Conservation (phyloP, 2,329 filamentous ascomycete species). For the Fusarium avenaceum region DNA sequence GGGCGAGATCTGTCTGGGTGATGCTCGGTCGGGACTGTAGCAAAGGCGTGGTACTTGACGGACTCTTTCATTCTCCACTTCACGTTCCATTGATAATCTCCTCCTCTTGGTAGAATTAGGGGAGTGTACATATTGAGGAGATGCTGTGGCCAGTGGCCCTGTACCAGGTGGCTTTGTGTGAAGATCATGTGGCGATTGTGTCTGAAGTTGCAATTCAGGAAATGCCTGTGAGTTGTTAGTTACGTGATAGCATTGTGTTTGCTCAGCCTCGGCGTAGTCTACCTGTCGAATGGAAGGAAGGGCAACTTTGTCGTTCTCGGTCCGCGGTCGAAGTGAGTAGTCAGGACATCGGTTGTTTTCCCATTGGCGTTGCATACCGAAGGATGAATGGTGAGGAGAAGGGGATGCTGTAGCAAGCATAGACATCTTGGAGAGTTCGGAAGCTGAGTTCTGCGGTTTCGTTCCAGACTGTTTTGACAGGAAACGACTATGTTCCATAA, state of each 20-base stretch:
- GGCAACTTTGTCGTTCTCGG: slow-evolving; percentile 58
- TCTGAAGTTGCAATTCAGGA: slow-evolving; percentile 58
- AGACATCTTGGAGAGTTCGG: slow-evolving; percentile 60
- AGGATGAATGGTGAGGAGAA: slow-evolving; percentile 56
- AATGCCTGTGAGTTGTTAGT: slow-evolving; percentile 58
- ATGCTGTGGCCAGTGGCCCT: slow-evolving; percentile 51
- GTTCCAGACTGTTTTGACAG: slow-evolving; percentile 50
- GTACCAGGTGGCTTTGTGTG: slow-evolving; percentile 51
- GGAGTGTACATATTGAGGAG: slow-evolving; percentile 65
- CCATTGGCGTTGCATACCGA: slow-evolving; percentile 58
- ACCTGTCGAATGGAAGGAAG: slow-evolving; percentile 69
- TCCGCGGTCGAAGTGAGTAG: slow-evolving; percentile 53
- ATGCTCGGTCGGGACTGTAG: slow-evolving; percentile 53
- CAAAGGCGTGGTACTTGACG: slow-evolving; percentile 64
- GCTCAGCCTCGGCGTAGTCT: slow-evolving; percentile 34
- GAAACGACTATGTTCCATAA: slow-evolving; percentile 60
- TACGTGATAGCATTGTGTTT: neutral
- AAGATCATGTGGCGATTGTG: slow-evolving; percentile 53
- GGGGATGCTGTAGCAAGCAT: slow-evolving; percentile 63
- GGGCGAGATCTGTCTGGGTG: slow-evolving; percentile 56
- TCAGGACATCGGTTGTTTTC: slow-evolving; percentile 54
- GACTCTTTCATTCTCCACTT: slow-evolving; percentile 56
- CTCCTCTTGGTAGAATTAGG: slow-evolving; percentile 63
- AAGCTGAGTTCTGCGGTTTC: slow-evolving; percentile 44
- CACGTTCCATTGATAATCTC: slow-evolving; percentile 59